These are phyloP conservation scores for Rhizophora mangle DNA, from an alignment of 345 rosid species.

Conservation along the genomic window DNA sequence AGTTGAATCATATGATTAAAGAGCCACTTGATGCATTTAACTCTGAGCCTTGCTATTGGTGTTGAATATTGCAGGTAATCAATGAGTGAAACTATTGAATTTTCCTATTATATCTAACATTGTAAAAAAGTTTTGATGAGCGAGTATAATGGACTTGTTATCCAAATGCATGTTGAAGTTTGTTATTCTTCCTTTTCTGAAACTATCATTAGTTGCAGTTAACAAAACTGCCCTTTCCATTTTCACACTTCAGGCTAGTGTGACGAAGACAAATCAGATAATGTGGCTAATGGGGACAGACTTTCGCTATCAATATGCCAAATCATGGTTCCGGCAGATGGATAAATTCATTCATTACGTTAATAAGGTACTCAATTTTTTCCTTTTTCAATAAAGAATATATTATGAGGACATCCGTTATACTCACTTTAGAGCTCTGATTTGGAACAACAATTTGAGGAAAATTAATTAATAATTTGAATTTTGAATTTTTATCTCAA, in stretches of 20 bases:
- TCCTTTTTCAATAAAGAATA: slow-evolving; percentile 1
- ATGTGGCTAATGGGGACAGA: slow-evolving; percentile 98
- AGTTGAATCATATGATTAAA: background rate
- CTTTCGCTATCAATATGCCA: slow-evolving; percentile 90
- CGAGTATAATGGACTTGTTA: background rate
- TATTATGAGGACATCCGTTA: background rate
- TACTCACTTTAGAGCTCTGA: slow-evolving; percentile 12
- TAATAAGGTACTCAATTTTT: slow-evolving; percentile 51
- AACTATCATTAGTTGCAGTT: background rate
- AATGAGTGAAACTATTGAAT: background rate
- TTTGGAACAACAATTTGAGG: background rate
- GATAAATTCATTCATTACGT: slow-evolving; percentile 97
- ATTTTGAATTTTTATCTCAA: background rate
- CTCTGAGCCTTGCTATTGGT: background rate
- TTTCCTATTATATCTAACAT: background rate
- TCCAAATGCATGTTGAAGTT: background rate
- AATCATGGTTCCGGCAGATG: slow-evolving; percentile 94
- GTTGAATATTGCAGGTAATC: background rate
- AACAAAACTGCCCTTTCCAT: background rate
- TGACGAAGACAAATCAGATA: slow-evolving; percentile 84
- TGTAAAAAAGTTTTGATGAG: too few relatives aligned
- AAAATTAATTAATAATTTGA: background rate
- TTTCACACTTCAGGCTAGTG: slow-evolving; percentile 57
- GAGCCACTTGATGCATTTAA: background rate
- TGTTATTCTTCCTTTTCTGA: background rate